Conservation (phyloP, 139 green algal genomes). For the Yamagishiella unicocca region DNA sequence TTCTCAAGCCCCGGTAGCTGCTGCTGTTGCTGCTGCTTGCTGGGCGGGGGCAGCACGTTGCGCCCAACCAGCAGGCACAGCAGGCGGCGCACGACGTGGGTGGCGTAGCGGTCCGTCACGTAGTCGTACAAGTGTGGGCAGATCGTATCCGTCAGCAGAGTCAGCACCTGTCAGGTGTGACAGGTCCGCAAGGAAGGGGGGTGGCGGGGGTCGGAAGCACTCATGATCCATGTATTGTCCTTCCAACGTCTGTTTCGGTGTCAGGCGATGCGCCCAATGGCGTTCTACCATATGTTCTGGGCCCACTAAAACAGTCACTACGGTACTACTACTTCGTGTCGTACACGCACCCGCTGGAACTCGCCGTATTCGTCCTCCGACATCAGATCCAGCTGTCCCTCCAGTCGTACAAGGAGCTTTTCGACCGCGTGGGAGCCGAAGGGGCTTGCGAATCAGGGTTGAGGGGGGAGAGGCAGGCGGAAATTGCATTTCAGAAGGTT, state of each 20-base stretch:
- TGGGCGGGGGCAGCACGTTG: constrained; percentile 64
- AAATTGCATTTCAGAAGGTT: too few species aligned
- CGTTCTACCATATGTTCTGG: neutral
- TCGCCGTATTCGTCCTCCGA: constrained; percentile 30
- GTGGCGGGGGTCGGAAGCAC: neutral
- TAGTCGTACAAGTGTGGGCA: constrained; percentile 67
- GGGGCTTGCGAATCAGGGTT: too few species aligned
- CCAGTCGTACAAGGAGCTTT: constrained; percentile 66
- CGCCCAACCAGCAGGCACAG: constrained; percentile 70
- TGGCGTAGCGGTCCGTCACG: constrained; percentile 69
- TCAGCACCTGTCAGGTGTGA: constrained; percentile 35
- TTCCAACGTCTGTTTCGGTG: neutral
- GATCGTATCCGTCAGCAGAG: constrained; percentile 39
- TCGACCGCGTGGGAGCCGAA: constrained; percentile 86
- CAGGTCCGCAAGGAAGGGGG: neutral
- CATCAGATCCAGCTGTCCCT: constrained; percentile 31
- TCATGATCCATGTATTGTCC: neutral
- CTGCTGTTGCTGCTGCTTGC: constrained; percentile 48
- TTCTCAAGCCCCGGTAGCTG: constrained; percentile 26
- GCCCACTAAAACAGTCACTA: neutral
- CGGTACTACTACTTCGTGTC: neutral
- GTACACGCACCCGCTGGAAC: neutral
- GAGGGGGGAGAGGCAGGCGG: too few species aligned
- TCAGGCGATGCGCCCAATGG: neutral
- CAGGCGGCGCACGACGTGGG: constrained; percentile 76